Percentiles rank a stretch among this genome's conserved stretches.
phyloP scores from a whole-genome alignment of 2,329 filamentous ascomycete genomes.

The Cladosporium austrohemisphaericum region DNA sequence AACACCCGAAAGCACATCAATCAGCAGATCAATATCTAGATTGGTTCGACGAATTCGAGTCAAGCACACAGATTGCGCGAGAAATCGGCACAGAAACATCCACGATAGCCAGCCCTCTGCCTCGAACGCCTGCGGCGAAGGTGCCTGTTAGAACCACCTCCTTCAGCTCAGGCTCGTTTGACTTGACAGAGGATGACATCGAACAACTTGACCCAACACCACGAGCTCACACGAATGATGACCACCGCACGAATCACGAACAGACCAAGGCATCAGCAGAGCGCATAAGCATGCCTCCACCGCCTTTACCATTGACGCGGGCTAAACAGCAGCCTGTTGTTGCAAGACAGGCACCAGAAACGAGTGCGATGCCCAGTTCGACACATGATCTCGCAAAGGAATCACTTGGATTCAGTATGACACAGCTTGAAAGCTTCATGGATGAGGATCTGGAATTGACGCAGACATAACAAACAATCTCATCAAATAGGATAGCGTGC shows the following conservation, averaged over 20 bases:
- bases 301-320: constrained; percentile 13
- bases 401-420: constrained; percentile 26
- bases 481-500: background rate
- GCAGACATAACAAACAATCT: constrained; percentile 17
- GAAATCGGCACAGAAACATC: constrained; percentile 34
- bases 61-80: constrained; percentile 43
- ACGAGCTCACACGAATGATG: background rate
- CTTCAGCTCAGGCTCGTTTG: constrained; percentile 39
- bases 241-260: background rate
- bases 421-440: constrained; percentile 33
- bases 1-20: background rate
- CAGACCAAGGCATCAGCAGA: constrained; percentile 4
- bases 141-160: constrained; percentile 21
- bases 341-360: no score
- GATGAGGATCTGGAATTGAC: constrained; percentile 35
- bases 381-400: constrained; percentile 9
- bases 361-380: no score
- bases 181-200: constrained; percentile 40
- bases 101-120: background rate
- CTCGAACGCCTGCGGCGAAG: background rate
- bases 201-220: constrained; percentile 31
- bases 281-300: constrained; percentile 20
- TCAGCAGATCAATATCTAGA: background rate
- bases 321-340: no score
- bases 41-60: constrained; percentile 32